Conservation (phyloP, 352 stramenopile genomes). For the Pythium vanterpoolii region DNA sequence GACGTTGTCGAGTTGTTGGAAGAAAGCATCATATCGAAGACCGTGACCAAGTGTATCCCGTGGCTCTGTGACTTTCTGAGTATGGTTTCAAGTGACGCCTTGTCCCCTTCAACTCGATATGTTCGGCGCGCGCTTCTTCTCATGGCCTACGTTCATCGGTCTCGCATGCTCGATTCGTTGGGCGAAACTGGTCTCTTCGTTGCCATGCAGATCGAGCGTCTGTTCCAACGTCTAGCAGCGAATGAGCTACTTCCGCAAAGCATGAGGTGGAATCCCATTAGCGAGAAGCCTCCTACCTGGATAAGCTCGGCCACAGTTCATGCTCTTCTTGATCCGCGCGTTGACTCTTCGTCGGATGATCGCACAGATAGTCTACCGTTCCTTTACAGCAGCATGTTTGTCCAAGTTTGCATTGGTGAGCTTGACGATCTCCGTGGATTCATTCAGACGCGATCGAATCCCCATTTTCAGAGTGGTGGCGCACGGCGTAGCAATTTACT, state of each 20-base stretch:
- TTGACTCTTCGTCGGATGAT: background rate
- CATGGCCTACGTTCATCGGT: slow-evolving; percentile 44
- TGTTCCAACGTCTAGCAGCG: slow-evolving; percentile 44
- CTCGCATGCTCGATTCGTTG: slow-evolving; percentile 33
- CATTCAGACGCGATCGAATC: slow-evolving; percentile 48
- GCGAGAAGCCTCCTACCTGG: slow-evolving; percentile 3
- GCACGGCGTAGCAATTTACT: background rate
- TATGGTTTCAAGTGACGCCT: slow-evolving; percentile 51
- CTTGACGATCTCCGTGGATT: slow-evolving; percentile 56
- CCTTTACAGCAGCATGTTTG: slow-evolving; percentile 62
- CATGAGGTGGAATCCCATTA: slow-evolving; percentile 3
- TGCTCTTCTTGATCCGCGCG: slow-evolving; percentile 17
- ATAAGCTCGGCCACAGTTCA: slow-evolving; percentile 6
- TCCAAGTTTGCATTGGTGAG: slow-evolving; percentile 58
- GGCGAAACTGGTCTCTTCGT: slow-evolving; percentile 57
- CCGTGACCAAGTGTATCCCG: slow-evolving; percentile 54
- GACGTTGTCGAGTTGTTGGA: slow-evolving; percentile 47
- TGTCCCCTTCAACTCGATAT: slow-evolving; percentile 47
- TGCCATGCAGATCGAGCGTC: slow-evolving; percentile 54
- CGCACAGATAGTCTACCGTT: slow-evolving; percentile 46
- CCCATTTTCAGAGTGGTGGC: slow-evolving; percentile 20
- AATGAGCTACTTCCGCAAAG: slow-evolving; percentile 16
- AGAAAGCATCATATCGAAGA: slow-evolving; percentile 34
- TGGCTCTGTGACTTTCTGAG: slow-evolving; percentile 65
- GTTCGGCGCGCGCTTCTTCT: slow-evolving; percentile 46